Evolutionary conservation across 2,329 filamentous ascomycete species (phyloP), one percentile per base, ranked within the genome.

Genomic region (Moelleriella libera): DNA sequence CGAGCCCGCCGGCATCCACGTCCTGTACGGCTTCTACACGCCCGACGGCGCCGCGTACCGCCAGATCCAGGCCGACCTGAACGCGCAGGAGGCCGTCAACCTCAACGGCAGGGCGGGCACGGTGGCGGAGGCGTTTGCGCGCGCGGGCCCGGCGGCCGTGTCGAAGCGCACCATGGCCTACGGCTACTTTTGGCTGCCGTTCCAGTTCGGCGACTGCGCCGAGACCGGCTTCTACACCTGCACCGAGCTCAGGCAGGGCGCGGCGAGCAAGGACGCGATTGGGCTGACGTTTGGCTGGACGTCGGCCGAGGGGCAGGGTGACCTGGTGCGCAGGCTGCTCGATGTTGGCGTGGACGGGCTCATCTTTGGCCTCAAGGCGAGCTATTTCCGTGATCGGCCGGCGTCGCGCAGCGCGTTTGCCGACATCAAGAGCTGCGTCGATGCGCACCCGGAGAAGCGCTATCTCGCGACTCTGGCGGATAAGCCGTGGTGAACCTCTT

Each of bases 351-450:
- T 47, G 28, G 46, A 47, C 28, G 46, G 46, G 5, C 40, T 47
- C 41, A 39, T 47, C 9, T 47, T 43, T 29, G 46, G 46, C 11
- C 44, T 47, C 41, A 47, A 44, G 28, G 29, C 29, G 11, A 37
- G 41, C 11, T 11, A 21, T 14, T 47, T 43, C 40, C 21, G 21
- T 14, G 41, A 43, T 12, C 30, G 37, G 5, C 29, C 8, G 6
- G 11, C 11, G 10, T 21, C 31, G 12, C 29, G 41, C 10, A 21
- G 21, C 6, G 46, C 46, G 10, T 30, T 44, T 28, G n/a, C 21
- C 12, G 31, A 14, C 53, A 68, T 67, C 12, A 46, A 8, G 1
- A 21, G 11, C 45, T 46, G 45, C 39, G 4, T 46, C 4, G 39
- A 31, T 11, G 9, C 8, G 4, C 45, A 43, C 43, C 40, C 45